Percentiles rank a stretch among this genome's conserved stretches.
phyloP scores from a whole-genome alignment of 2,329 filamentous ascomycete genomes.

The Curvularia sp. region DNA sequence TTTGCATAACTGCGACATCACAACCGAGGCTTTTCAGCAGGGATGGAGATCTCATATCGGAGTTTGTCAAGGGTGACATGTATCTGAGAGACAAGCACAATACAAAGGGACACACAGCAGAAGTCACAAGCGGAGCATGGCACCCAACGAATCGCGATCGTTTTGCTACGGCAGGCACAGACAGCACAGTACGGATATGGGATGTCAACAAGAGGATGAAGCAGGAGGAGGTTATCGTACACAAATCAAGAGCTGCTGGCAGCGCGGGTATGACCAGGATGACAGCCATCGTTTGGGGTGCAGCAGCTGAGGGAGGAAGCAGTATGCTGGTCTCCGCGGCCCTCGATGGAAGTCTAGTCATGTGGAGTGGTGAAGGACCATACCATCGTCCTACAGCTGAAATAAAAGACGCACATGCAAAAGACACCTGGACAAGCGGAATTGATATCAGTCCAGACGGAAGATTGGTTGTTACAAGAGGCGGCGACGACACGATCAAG shows the following conservation, averaged over 20 bases:
- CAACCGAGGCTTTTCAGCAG: conserved; percentile 89
- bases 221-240: conserved; percentile 93
- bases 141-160: conserved; percentile 84
- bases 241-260: conserved; percentile 90
- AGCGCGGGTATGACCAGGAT: conserved; percentile 90
- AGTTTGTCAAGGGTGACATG: conserved; percentile 98
- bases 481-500: conserved; percentile 92
- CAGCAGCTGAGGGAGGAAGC: conserved; percentile 74
- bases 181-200: conserved; percentile 96
- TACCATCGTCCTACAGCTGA: conserved; percentile 83
- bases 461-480: conserved; percentile 85
- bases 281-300: conserved; percentile 89
- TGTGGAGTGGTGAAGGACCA: conserved; percentile 91
- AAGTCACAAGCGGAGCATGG: conserved; percentile 89
- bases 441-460: conserved; percentile 91
- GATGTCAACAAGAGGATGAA: conserved; percentile 89
- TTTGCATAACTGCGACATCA: conserved; percentile 86
- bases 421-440: conserved; percentile 89
- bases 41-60: conserved; percentile 83
- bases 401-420: conserved; percentile 80
- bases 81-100: conserved; percentile 97
- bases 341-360: conserved; percentile 85
- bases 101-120: conserved; percentile 94
- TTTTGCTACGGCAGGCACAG: conserved; percentile 89
- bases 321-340: conserved; percentile 83